These are phyloP conservation scores for Insectozyma bohioensis DNA, from an alignment of 1,139 yeast genomes.

Conservation along the genomic window DNA sequence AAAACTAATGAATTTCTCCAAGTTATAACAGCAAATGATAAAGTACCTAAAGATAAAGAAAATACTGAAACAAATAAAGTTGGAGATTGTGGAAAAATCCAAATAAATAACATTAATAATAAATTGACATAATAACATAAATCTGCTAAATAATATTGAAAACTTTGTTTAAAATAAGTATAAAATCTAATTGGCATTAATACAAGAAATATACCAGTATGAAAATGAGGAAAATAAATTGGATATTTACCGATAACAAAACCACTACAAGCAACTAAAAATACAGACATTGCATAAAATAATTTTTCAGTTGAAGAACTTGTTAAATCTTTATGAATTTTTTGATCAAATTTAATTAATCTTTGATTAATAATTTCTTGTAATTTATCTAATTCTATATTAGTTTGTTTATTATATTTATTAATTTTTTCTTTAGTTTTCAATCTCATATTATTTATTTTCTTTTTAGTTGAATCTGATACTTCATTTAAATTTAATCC, in stretches of 20 bases:
- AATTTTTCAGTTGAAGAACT: constrained; percentile 74
- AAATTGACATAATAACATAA: constrained; percentile 88
- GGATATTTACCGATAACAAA: constrained; percentile 79
- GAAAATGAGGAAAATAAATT: constrained; percentile 70
- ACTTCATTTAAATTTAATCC: constrained; percentile 42
- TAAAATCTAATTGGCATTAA: constrained; percentile 85
- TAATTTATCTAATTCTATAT: constrained; percentile 27
- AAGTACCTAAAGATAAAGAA: constrained; percentile 83
- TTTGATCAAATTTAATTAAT: constrained; percentile 57
- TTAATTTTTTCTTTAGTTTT: constrained; percentile 36
- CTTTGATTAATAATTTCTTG: constrained; percentile 36
- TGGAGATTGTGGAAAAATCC: constrained; percentile 78
- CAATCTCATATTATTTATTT: constrained; percentile 32
- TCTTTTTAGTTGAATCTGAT: constrained; percentile 35
- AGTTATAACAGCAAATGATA: constrained; percentile 91
- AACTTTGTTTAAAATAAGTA: constrained; percentile 75
- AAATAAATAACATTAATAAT: constrained; percentile 66
- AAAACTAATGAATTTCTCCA: constrained; percentile 94
- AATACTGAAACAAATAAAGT: constrained; percentile 78
- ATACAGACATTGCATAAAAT: constrained; percentile 75
- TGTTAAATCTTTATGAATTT: constrained; percentile 50
- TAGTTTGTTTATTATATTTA: constrained; percentile 18
- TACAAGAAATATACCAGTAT: constrained; percentile 58
- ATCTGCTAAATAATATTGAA: constrained; percentile 89
- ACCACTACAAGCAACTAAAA: constrained; percentile 70